Evolutionary conservation across 1,284 basidiomycete species (phyloP), one percentile per base, ranked within the genome.

Genomic region (Pseudozyma tsukubaensis): DNA sequence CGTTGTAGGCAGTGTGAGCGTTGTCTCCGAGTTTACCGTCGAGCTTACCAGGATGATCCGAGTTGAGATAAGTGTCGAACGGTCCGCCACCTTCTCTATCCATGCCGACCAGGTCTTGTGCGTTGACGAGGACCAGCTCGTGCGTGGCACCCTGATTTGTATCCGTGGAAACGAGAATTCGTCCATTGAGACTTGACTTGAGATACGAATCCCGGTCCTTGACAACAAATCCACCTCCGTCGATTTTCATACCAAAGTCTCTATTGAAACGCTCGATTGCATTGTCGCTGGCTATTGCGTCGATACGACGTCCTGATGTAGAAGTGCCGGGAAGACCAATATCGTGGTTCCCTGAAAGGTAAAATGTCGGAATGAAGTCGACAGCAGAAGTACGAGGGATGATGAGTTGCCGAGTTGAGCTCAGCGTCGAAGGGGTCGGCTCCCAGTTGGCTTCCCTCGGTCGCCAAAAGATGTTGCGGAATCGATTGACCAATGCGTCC

Each of bases 331-430:
- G 73, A 8, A 81, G 66, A 16, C 78, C 73, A 21, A 80, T 64
- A 40, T 81, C 80, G 51, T 79, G 80, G 32, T 81, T 80, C 14
- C 80, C 80, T 5, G 80, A 69, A 0, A 79, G 50, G 50, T 75
- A 61, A 16, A 77, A 49, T 2, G 62, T 59, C 4, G 77, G 77
- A 11, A 70, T 70, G n/a, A 49, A 74, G 18, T 44, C 47, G 34
- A 34, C 40, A 13, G 69, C 68, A 34, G 64, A 66, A 2, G 45
- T 51, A 7, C 59, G 63, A 5, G 59, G 56, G 1, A 59, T 50
- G 29, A 70, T 64, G 14, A 70, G 42, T 9, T 70, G 51, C 16
- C 60, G 60, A 10, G 55, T 61, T n/a, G 52, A 57, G 50, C 59
- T 60, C 1, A 66, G 29, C 4, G 59, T 58, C 13, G 63, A 52